phyloP scores from a whole-genome alignment of 257 asterid genomes.

The Nicotiana obtusifolia region DNA sequence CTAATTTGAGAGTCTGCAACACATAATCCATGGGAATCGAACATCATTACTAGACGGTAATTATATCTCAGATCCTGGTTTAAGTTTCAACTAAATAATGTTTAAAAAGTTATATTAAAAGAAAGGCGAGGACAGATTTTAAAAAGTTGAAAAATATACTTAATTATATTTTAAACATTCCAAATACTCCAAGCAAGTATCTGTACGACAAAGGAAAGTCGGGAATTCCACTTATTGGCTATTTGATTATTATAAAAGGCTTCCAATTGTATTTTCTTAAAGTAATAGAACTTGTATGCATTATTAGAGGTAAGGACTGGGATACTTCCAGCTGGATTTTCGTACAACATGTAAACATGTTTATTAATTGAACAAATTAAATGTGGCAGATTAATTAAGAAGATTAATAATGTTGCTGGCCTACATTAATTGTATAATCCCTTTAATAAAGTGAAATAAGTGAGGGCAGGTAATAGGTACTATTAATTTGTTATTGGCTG shows the following conservation, averaged over 20 bases:
- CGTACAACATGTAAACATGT: background rate
- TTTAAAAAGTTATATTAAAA: too few species aligned
- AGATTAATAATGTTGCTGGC: background rate
- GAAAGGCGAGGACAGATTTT: too few species aligned
- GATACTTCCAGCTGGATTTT: background rate
- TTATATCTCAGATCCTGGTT: background rate
- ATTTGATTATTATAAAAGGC: background rate
- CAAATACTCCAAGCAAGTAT: background rate
- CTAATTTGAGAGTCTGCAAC: background rate
- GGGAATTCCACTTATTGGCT: background rate
- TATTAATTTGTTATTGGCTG: background rate
- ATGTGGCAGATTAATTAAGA: background rate
- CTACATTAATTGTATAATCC: background rate
- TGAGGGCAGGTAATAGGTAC: background rate
- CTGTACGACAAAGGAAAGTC: background rate
- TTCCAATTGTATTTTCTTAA: background rate
- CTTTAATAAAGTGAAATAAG: background rate
- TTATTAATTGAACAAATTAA: background rate
- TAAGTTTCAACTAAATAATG: background rate
- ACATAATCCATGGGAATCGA: background rate
- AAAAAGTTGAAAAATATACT: accelerated
- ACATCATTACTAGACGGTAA: background rate
- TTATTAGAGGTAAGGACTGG: background rate
- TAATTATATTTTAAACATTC: background rate
- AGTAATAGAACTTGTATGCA: background rate